Evolutionary conservation across 352 stramenopile species (phyloP).

Genomic region (Phytophthora sp.): DNA sequence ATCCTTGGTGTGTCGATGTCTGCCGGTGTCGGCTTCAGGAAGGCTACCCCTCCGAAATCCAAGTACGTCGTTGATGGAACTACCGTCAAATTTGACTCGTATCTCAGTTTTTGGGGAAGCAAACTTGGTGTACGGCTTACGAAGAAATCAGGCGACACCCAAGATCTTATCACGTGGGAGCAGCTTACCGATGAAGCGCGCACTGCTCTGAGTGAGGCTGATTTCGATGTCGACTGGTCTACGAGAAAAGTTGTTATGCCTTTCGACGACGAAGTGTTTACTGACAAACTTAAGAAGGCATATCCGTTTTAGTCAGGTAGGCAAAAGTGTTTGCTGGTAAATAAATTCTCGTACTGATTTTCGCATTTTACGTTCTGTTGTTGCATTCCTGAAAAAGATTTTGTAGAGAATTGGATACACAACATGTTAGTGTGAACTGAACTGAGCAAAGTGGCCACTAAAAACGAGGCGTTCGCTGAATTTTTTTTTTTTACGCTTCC

Average conservation of each 20-base stretch:
- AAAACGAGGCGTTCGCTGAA: too few species aligned
- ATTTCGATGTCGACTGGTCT: conserved; percentile 8
- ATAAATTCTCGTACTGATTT: too few species aligned
- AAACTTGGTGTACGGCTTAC: conserved; percentile 18
- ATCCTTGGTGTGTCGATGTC: not conserved
- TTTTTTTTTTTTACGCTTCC: too few species aligned
- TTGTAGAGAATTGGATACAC: too few species aligned
- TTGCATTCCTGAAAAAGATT: too few species aligned
- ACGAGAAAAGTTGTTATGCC: conserved; percentile 13
- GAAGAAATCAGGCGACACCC: conserved; percentile 3
- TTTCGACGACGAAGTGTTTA: conserved; percentile 1
- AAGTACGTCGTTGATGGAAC: conserved; percentile 13
- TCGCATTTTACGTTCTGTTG: too few species aligned
- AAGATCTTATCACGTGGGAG: conserved; percentile 20
- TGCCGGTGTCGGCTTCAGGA: conserved; percentile 27
- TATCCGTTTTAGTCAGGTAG: conserved; percentile 18
- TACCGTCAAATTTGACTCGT: conserved; percentile 16
- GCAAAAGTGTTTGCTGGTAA: too few species aligned
- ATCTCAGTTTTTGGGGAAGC: not conserved
- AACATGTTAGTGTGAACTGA: too few species aligned
- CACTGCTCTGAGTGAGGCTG: not conserved
- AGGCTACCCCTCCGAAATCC: conserved; percentile 28
- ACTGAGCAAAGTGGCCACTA: too few species aligned
- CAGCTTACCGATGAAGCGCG: conserved; percentile 11
- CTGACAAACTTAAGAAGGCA: not conserved